phyloP scores from a whole-genome alignment of 2,329 filamentous ascomycete species.

The Penicillium sp. region DNA sequence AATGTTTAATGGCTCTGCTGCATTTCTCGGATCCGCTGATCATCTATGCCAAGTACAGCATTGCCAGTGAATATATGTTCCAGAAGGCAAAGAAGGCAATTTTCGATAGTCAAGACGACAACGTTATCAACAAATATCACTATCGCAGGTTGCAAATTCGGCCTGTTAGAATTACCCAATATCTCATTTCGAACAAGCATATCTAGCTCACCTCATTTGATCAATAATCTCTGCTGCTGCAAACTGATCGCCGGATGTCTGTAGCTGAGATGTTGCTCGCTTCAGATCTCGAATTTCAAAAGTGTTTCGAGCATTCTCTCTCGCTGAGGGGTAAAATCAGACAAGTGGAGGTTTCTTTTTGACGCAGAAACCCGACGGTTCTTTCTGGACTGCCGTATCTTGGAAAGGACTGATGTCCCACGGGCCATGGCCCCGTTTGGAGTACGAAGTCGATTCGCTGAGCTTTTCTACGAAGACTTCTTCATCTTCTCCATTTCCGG shows the following conservation, averaged over 20 bases:
- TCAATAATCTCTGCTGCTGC: constrained; percentile 38
- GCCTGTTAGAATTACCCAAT: not conserved
- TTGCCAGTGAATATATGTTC: constrained; percentile 43
- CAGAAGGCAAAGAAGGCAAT: constrained; percentile 46
- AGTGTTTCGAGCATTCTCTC: not conserved
- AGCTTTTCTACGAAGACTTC: not conserved
- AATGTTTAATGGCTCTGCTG: constrained; percentile 21
- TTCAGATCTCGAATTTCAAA: not conserved
- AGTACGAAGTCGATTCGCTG: not conserved
- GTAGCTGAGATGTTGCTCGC: not conserved
- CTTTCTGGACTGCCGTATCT: not conserved
- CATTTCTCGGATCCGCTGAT: constrained; percentile 38
- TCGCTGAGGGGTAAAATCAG: not conserved
- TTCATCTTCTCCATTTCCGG: not conserved
- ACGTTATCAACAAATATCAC: constrained; percentile 50
- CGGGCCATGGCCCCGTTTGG: not conserved
- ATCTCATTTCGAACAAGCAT: not conserved
- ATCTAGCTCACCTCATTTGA: constrained; percentile 38
- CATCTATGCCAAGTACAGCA: constrained; percentile 36
- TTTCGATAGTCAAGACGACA: constrained; percentile 49
- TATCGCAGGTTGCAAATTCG: constrained; percentile 29
- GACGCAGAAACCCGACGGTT: not conserved
- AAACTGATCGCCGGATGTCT: not conserved
- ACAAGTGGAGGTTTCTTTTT: not conserved
- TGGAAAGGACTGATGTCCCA: not conserved